phyloP scores from a whole-genome alignment of 306 rosid species.

The Cucumis cinereus region DNA sequence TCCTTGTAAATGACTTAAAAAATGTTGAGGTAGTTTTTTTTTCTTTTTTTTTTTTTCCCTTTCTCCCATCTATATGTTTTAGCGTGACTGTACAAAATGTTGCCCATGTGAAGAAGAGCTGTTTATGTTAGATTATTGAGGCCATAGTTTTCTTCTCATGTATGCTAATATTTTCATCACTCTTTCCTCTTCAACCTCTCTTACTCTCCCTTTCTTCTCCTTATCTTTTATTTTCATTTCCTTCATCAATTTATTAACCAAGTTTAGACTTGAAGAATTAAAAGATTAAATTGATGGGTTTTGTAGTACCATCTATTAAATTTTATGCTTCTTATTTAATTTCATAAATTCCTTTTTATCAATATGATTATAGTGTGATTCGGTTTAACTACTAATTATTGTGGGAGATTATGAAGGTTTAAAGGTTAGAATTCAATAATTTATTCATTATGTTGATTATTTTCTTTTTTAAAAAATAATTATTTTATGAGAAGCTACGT shows the following conservation, averaged over 20 bases:
- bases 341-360: too few relatives aligned
- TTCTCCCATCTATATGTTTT: slow-evolving; percentile 9
- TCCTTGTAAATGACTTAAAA: slow-evolving; percentile 25
- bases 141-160: slow-evolving; percentile 30
- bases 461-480: too few relatives aligned
- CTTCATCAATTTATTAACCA: neutral
- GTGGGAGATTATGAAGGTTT: too few relatives aligned
- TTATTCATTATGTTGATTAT: too few relatives aligned
- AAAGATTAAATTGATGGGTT: too few relatives aligned
- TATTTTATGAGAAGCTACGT: too few relatives aligned
- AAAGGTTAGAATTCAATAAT: too few relatives aligned
- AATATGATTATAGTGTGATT: too few relatives aligned
- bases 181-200: neutral
- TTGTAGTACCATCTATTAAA: too few relatives aligned
- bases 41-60: neutral
- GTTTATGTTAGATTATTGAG: slow-evolving; percentile 43
- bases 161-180: slow-evolving; percentile 30
- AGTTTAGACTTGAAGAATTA: too few relatives aligned
- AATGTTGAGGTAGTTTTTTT: slow-evolving; percentile 44
- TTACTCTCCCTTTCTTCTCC: neutral
- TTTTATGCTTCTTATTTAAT: too few relatives aligned
- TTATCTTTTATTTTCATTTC: neutral
- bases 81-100: slow-evolving; percentile 58
- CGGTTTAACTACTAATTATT: too few relatives aligned
- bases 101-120: slow-evolving; percentile 48